Evolutionary conservation across 108 stramenopile species (phyloP).

Genomic region (Pseudonitzschia pungens): DNA sequence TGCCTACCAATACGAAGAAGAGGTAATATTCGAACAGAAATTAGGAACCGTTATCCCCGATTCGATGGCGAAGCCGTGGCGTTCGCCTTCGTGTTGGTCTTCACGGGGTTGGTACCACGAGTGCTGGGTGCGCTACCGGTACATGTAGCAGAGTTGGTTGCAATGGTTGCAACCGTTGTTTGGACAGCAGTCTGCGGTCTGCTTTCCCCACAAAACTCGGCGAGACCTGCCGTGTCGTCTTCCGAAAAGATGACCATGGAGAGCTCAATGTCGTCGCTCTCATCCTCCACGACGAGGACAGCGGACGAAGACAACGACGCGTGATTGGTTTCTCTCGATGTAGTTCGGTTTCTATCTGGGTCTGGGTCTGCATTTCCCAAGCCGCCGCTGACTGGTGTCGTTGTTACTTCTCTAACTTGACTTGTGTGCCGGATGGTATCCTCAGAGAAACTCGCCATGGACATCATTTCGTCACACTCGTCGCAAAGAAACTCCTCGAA

Average conservation of each 20-base stretch:
- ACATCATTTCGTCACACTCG: neutral
- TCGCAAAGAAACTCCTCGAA: no score
- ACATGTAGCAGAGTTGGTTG: neutral
- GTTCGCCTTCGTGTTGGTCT: no score
- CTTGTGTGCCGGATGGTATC: neutral
- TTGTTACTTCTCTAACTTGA: no score
- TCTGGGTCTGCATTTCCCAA: no score
- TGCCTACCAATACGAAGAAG: no score
- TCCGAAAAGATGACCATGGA: neutral
- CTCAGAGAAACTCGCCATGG: neutral
- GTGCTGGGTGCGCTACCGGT: no score
- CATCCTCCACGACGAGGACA: neutral
- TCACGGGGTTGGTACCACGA: no score
- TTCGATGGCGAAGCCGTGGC: neutral
- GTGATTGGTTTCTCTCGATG: neutral
- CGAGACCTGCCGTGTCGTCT: neutral
- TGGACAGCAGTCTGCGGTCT: no score
- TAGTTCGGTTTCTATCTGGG: no score
- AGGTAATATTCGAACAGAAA: no score
- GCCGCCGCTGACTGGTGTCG: no score
- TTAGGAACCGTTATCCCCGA: no score
- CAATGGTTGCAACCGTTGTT: neutral
- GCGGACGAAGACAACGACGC: neutral
- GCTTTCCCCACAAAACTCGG: neutral
- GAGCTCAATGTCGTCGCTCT: neutral